A percentile compares a stretch with the other conserved stretches of the same genome.
phyloP scores from a whole-genome alignment of 345 rosid genomes.

The Gossypium raimondii region DNA sequence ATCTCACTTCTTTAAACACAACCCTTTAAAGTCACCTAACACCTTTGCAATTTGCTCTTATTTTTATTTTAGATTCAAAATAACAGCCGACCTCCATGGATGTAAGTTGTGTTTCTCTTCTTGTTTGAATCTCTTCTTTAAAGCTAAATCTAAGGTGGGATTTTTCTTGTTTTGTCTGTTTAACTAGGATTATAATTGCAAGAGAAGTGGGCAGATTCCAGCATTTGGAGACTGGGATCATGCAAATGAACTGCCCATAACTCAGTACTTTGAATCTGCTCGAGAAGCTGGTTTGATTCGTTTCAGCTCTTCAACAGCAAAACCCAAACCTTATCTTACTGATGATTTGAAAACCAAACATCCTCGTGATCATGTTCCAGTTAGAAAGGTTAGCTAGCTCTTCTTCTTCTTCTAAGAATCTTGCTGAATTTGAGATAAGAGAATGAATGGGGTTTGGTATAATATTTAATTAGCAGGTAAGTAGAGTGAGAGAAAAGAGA shows the following conservation, averaged over 20 bases:
- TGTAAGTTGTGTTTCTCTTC: slow-evolving; percentile 15
- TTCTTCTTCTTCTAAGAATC: background rate
- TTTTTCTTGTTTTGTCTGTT: background rate
- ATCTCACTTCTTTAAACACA: background rate
- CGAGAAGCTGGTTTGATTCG: slow-evolving; percentile 81
- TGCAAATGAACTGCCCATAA: slow-evolving; percentile 78
- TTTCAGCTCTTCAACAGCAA: slow-evolving; percentile 55
- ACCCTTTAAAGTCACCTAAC: background rate
- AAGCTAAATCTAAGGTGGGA: background rate
- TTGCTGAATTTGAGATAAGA: background rate
- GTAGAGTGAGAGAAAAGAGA: slow-evolving; percentile 31
- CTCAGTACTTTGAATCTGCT: slow-evolving; percentile 88
- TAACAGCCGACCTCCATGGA: slow-evolving; percentile 1
- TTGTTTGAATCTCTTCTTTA: slow-evolving; percentile 2
- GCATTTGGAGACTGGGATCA: slow-evolving; percentile 88
- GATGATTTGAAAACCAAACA: slow-evolving; percentile 24
- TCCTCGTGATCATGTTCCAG: slow-evolving; percentile 21
- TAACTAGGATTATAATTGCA: slow-evolving; percentile 33
- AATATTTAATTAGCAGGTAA: slow-evolving; percentile 22
- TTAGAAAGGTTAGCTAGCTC: slow-evolving; percentile 34
- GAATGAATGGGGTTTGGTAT: background rate
- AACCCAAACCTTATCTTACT: slow-evolving; percentile 33
- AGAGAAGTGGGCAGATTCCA: slow-evolving; percentile 78
- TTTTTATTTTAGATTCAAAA: background rate
- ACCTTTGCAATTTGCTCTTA: background rate